Evolutionary conservation across 495 filamentous ascomycete species (phyloP), one percentile per base, ranked within the genome.

Genomic region (Penicillium malachiteum): DNA sequence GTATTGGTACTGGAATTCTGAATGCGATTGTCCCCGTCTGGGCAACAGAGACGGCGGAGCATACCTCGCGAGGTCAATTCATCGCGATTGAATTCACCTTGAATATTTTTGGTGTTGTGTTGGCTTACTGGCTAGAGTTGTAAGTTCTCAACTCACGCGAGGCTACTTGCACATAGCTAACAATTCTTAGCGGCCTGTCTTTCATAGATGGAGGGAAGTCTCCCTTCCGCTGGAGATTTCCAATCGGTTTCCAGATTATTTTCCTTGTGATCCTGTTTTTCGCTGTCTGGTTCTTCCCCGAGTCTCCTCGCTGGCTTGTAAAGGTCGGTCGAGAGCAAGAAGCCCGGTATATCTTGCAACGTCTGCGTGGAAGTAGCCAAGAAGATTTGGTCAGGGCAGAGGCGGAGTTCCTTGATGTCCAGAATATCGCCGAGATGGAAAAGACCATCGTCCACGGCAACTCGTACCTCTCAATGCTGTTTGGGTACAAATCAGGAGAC

Each of bases 81-180:
- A 82, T 89, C 52, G 82, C 86, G 5, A 88, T 88, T 50, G 87
- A 89, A 58, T 88, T 90, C 58, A 88, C 85, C 0, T 61, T 88
- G 12, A 89, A 90, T 59, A 89, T 89, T 55, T 85, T 88, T 39
- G 87, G 87, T 64, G 85, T 90, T 4, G 85, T 88, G 3, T 71
- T 89, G 16, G 86, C 85, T 6, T 89, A 88, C 56, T 89, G 86
- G 87, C 73, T 89, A 21, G 86, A 88, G 63, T 90, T 84, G 78
- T 82, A 66, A 34, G 78, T 74, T 8, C 10, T 21, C 5, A 38
- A 5, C 12, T 13, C n/a, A n/a, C 16, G 16, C 5, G 35, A 10
- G 30, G 12, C n/a, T 8, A 33, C 4, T 10, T 13, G 32, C n/a
- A n/a, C n/a, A 32, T 31, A 7, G 34, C 56, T 68, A 56, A 71